Percentiles rank a stretch among this genome's conserved stretches.
phyloP scores from a whole-genome alignment of 768 basidiomycete genomes.

The Russula griseocarnosa region DNA sequence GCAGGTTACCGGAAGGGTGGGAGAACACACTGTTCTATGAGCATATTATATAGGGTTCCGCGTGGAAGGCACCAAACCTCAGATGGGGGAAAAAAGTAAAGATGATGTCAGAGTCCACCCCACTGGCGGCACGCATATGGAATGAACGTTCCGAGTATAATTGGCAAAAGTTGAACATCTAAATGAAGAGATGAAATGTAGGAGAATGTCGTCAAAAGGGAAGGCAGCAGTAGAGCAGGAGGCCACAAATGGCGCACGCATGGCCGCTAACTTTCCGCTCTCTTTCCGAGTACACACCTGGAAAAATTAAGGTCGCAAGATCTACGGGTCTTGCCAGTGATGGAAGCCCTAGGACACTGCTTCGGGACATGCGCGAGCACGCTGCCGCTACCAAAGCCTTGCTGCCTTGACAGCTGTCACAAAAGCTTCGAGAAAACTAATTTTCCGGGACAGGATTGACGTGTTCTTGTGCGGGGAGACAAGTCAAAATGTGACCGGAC shows the following conservation, averaged over 20 bases:
- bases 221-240: neutral
- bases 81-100: slow-evolving; percentile 1
- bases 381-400: neutral
- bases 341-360: neutral
- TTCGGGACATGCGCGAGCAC: neutral
- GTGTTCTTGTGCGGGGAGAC: neutral
- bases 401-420: neutral
- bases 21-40: neutral
- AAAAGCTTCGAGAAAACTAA: slow-evolving; percentile 6
- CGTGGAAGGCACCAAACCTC: slow-evolving; percentile 9
- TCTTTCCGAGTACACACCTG: slow-evolving; percentile 13
- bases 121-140: neutral
- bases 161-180: slow-evolving; percentile 3
- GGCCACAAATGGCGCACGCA: neutral
- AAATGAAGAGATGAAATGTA: slow-evolving; percentile 2
- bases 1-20: neutral
- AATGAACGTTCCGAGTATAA: slow-evolving; percentile 11
- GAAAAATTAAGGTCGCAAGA: slow-evolving; percentile 6
- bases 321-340: neutral
- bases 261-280: slow-evolving; percentile 6
- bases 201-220: slow-evolving; percentile 2
- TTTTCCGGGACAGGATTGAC: neutral
- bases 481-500: too few relatives aligned
- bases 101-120: neutral
- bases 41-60: slow-evolving; percentile 10